Conservation (phyloP, 148 eudicot genomes). For the Euryodendron excelsum region DNA sequence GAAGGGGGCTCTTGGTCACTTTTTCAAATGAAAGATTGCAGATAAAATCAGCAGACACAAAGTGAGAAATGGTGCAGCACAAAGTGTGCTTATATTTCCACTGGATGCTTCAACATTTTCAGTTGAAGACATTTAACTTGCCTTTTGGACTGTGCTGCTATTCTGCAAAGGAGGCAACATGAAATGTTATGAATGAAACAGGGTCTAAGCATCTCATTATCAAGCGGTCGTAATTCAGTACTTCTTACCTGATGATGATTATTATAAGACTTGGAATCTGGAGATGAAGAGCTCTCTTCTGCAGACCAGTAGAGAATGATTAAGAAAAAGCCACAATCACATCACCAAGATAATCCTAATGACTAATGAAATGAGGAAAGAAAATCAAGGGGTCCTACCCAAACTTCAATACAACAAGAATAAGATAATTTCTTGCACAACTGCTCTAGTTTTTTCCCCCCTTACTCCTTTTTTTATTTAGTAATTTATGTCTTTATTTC, state of each 20-base stretch:
- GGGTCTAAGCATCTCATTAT: neutral
- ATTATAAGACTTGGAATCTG: conserved; percentile 33
- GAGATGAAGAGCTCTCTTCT: conserved; percentile 49
- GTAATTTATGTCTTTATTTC: neutral
- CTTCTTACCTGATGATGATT: conserved; percentile 44
- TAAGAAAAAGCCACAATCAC: neutral
- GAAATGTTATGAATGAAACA: conserved; percentile 15
- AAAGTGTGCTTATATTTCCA: conserved; percentile 42
- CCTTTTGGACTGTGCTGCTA: conserved; percentile 28
- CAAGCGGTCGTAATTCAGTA: neutral
- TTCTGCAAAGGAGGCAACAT: conserved; percentile 38
- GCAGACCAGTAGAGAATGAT: conserved; percentile 27
- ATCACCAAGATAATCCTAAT: neutral
- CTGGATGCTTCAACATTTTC: conserved; percentile 27
- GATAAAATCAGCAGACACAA: conserved; percentile 3
- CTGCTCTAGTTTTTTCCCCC: neutral
- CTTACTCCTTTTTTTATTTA: neutral
- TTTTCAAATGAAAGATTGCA: neutral
- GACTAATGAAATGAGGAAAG: neutral
- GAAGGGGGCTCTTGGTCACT: conserved; percentile 12
- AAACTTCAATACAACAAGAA: conserved; percentile 2
- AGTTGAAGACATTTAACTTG: conserved; percentile 31
- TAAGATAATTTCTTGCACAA: neutral
- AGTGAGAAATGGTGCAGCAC: neutral
- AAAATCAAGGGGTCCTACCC: neutral